Evolutionary conservation across 1,284 basidiomycete species (phyloP).

Genomic region (Fomitopsis pinicola): DNA sequence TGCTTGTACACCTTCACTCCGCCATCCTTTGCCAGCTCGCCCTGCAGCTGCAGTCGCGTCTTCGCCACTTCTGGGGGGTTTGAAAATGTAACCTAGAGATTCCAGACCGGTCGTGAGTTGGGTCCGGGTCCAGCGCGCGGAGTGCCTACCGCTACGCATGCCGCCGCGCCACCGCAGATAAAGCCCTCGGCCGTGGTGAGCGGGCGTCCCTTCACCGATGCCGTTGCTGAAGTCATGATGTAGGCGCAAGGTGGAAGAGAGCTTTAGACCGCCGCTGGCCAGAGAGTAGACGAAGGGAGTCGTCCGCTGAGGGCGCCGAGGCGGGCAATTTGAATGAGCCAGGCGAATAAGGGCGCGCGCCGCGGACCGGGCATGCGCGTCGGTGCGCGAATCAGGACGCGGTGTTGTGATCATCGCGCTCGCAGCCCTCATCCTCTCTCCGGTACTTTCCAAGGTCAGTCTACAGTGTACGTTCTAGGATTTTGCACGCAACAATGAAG

Average conservation of each 20-base stretch:
- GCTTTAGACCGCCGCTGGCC: neutral
- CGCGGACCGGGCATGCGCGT: neutral
- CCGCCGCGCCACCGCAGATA: slow-evolving; percentile 82
- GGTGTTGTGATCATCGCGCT: neutral
- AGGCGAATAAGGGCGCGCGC: neutral
- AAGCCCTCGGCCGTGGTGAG: slow-evolving; percentile 77
- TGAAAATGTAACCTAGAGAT: slow-evolving; percentile 69
- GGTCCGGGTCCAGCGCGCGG: neutral
- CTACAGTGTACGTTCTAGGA: no score
- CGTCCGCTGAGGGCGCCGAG: neutral
- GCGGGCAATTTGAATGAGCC: neutral
- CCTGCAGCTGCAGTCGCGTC: slow-evolving; percentile 91
- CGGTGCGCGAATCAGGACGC: neutral
- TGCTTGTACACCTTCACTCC: slow-evolving; percentile 83
- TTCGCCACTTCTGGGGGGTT: slow-evolving; percentile 92
- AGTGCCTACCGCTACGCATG: slow-evolving; percentile 71
- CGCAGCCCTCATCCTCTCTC: no score
- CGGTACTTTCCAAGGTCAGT: no score
- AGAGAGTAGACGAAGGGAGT: neutral
- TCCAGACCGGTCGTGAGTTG: neutral
- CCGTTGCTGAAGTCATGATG: slow-evolving; percentile 15
- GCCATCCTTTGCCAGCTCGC: slow-evolving; percentile 80
- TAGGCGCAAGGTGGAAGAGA: neutral
- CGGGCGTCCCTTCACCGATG: slow-evolving; percentile 20
- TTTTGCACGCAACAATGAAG: no score